Conservation (phyloP, 1,139 yeast genomes). For the Pichia sp. region DNA sequence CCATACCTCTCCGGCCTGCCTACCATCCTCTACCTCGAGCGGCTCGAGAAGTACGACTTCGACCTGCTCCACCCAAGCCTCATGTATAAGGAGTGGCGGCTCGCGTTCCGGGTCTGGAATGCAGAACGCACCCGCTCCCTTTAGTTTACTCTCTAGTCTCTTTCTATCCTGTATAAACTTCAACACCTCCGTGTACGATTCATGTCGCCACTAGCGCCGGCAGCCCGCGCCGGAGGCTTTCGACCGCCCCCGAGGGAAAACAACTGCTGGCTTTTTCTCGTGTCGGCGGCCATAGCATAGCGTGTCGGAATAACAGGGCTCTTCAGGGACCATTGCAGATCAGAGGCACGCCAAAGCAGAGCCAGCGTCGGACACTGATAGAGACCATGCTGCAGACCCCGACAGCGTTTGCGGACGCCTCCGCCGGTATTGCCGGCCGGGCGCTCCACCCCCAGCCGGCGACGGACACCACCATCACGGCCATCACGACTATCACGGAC, state of each 20-base stretch:
- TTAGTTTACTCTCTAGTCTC: background rate
- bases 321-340: too few relatives aligned
- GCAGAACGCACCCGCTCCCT: constrained; percentile 18
- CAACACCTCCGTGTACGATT: background rate
- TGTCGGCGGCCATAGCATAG: too few relatives aligned
- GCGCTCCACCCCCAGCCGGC: background rate
- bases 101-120: constrained; percentile 63
- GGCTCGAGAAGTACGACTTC: constrained; percentile 60
- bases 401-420: too few relatives aligned
- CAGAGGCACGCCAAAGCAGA: too few relatives aligned
- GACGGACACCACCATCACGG: background rate
- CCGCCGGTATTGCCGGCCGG: too few relatives aligned
- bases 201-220: background rate
- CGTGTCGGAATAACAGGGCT: too few relatives aligned
- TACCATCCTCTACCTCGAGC: constrained; percentile 54
- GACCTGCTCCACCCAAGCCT: constrained; percentile 51
- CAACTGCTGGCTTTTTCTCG: too few relatives aligned
- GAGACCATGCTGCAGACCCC: too few relatives aligned
- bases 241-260: too few relatives aligned
- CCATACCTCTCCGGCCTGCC: constrained; percentile 71
- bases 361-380: too few relatives aligned
- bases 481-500: constrained; percentile 36
- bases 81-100: constrained; percentile 61
- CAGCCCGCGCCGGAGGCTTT: background rate
- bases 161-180: background rate